Evolutionary conservation across 371 early-diverging fungal genomes (phyloP).

Genomic region (Actinomortierella ambigua): DNA sequence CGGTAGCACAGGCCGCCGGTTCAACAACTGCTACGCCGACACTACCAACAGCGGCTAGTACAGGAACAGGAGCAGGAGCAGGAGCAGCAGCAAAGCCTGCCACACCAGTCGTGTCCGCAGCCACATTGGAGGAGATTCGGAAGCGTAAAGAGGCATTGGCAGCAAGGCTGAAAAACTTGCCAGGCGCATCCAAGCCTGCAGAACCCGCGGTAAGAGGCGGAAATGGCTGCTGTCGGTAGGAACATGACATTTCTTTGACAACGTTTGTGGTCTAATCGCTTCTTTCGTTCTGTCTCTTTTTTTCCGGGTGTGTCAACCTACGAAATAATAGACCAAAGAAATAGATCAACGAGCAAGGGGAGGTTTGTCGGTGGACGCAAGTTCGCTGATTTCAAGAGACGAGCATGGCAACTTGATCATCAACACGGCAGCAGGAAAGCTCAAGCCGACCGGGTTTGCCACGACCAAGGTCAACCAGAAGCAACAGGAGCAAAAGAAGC

Average conservation of each 20-base stretch:
- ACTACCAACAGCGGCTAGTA: not conserved
- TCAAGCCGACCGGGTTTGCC: conserved; percentile 35
- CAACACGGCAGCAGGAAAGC: conserved; percentile 25
- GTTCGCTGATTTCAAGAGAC: conserved; percentile 36
- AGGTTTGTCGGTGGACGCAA: conserved; percentile 27
- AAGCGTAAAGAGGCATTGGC: conserved; percentile 20
- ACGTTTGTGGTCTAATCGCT: too few species aligned
- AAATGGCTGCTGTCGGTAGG: too few species aligned
- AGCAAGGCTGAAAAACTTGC: conserved; percentile 10
- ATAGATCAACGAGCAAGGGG: conserved; percentile 24
- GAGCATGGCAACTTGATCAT: conserved; percentile 40
- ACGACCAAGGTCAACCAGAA: conserved; percentile 32
- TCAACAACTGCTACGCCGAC: not conserved
- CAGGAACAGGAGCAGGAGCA: conserved; percentile 12
- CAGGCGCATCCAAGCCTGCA: too few species aligned
- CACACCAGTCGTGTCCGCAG: conserved; percentile 1
- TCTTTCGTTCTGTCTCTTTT: too few species aligned
- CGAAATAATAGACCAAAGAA: too few species aligned
- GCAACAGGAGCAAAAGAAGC: too few species aligned
- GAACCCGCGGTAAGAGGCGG: too few species aligned
- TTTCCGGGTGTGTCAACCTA: too few species aligned
- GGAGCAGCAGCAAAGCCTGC: conserved; percentile 11
- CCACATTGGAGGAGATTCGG: conserved; percentile 5
- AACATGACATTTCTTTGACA: too few species aligned
- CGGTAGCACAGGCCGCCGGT: conserved; percentile 1